Evolutionary conservation across 75 land plant genomes (phyloP), one percentile per base, ranked within the genome.

Genomic region (Sequoiadendron giganteum): DNA sequence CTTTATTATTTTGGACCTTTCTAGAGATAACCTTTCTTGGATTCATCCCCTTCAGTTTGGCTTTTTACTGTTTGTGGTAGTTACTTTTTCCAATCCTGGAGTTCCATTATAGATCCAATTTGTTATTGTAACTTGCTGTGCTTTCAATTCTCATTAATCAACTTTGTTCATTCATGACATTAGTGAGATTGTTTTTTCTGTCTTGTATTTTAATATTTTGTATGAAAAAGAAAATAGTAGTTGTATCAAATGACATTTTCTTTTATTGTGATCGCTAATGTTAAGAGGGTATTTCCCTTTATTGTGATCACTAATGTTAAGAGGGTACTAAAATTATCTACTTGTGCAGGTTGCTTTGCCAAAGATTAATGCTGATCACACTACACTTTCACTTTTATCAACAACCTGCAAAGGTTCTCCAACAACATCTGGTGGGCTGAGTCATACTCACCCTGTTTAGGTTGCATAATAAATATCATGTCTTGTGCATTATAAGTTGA

Each of bases 341-440:
- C 18, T 82, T 82, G 28, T 82, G 84, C 48, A 82, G 84, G 28
- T 45, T 82, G 48, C 48, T 3, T 82, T 39, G 38, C 38, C 84
- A 82, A 82, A 40, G 11, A 25, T 25, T 8, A 84, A 49, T 84
- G 40, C 25, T 34, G 40, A 84, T 84, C 85, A 30, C 39, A 18
- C 16, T 48, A 18, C 61, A 54, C 61, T 36, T 84, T 84, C 85
- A 32, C 85, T 84, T 13, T 54, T 49, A 36, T 55, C 85, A 28
- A 84, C 85, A 54, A 84, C 49, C 40, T 52, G 65, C 7, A 49
- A 54, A 84, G 85, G 85, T 36, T 84, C 85, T 84, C 39, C 38
- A 15, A 16, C 49, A 52, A 45, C 10, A 81, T 34, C 85, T 54
- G 85, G 85, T 84, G 30, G 49, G 36, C 6, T 15, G 30, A 42